Evolutionary conservation across 2,329 filamentous ascomycete species (phyloP), one percentile per base, ranked within the genome.

Genomic region (Ceratocystis huliohia): DNA sequence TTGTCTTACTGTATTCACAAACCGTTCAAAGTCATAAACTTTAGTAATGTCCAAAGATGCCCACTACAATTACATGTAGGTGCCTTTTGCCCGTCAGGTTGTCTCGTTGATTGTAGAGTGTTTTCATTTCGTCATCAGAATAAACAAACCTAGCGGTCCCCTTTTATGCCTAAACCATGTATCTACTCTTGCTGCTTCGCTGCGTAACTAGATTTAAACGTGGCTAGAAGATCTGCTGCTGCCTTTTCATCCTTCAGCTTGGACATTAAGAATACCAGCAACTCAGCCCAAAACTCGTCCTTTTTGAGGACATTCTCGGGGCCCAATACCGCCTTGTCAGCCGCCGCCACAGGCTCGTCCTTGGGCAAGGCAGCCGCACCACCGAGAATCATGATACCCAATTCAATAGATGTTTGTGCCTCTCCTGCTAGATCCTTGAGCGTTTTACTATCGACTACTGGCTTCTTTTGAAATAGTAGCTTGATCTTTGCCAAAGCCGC

Each of bases 321-420:
- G 59, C 76, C 69, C 53, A 33, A 50, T 70, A 6, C 65, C 2
- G 66, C 67, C 15, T 71, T 68, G 2, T 70, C 69, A 17, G 69
- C 63, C 44, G 74, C 78, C 62, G 76, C 74, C 8, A 67, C 72
- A n/a, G 71, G 69, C 70, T 76, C 74, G 3, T 62, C 50, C 13
- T 65, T 68, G 28, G 73, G 71, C 61, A 78, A 77, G 0, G 77
- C 78, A 46, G 78, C 77, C 13, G 78, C 77, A 25, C 90, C 91
- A 2, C 88, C 89, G 73, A 96, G 84, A 22, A 96, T 81, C 91
- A 97, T 97, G 66, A 96, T 82, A 1, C 85, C 85, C 69, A 97
- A 86, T 74, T 96, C 91, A 0, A 93, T 79, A 33, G 77, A 79
- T n/a, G 63, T 33, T 2, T 73, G 72, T 0, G 70, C 68, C 2